Base-by-base conservation (phyloP, 179 eudicot species). In the Actinidia arguta region DNA sequence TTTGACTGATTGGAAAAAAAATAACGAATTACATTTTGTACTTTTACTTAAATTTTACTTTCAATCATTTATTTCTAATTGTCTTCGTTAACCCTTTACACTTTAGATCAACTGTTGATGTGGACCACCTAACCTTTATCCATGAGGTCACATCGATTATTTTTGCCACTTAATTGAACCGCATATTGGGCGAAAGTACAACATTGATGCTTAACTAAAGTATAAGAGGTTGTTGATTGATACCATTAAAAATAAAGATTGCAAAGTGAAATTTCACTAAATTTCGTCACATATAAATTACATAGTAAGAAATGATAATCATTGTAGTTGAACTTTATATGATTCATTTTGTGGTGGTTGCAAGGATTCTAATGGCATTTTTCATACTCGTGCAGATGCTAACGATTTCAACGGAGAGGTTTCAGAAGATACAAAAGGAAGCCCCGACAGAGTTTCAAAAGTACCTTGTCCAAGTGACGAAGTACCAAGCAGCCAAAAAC, bases 401-500 rank as follows among this genome's bases (percentile, higher is more conserved):
- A 66, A 96, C 99, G 31, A 80, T 87, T 52, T 94, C 99, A 42
- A 86, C 91, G 0, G 99, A 96, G 85, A 92, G 99, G 78, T 96
- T 94, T 85, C 90, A 91, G 42, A 93, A 91, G 55, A 91, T 96
- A 51, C 92, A 92, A 78, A 90, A 94, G 83, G 98, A 96, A 82
- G 98, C 97, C 20, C 93, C 97, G 42, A 63, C 64, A 11, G 95
- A 92, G 52, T 93, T 77, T 81, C 99, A 91, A 50, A 89, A 92
- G 48, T 93, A 90, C 82, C 86, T 96, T 63, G 96, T 94, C 79
- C 98, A 93, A 83, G 97, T 96, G 55, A 96, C 98, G 20, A 96
- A 94, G 82, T 92, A 94, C 77, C 92, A 91, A 58, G 96, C 97
- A 4, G 99, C 99, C 71, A 86, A 92, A 86, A 91, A 92, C 73